Evolutionary conservation across 176 grass and related monocot genomes (phyloP).

Genomic region (Lolium multiflorum): DNA sequence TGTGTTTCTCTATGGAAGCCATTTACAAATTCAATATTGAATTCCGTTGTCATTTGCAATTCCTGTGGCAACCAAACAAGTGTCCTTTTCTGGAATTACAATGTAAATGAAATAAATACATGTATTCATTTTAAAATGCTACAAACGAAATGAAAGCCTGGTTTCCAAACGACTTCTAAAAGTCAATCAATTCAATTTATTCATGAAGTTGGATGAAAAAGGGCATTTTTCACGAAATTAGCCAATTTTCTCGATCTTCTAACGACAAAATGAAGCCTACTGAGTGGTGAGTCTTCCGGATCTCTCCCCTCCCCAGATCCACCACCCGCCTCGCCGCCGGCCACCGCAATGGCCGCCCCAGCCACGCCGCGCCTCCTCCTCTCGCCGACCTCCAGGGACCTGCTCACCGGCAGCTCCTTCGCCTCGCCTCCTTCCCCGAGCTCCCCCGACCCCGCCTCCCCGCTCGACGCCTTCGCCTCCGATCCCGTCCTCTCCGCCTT

Average conservation of each 20-base stretch:
- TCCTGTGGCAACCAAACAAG: too few species aligned
- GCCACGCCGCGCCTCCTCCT: slow-evolving; percentile 52
- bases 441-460: slow-evolving; percentile 51
- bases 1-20: too few species aligned
- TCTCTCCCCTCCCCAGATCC: slow-evolving; percentile 44
- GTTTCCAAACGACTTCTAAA: too few species aligned
- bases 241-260: not conserved
- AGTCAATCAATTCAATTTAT: not conserved
- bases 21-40: too few species aligned
- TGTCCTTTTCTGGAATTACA: too few species aligned
- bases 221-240: not conserved
- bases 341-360: slow-evolving; percentile 62
- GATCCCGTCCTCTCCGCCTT: slow-evolving; percentile 92
- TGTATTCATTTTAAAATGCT: too few species aligned
- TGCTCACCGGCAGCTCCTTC: slow-evolving; percentile 48
- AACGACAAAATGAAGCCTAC: slow-evolving; percentile 20
- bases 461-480: slow-evolving; percentile 85
- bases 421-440: slow-evolving; percentile 39
- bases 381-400: slow-evolving; percentile 63
- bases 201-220: not conserved
- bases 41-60: too few species aligned
- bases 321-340: slow-evolving; percentile 34
- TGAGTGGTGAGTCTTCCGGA: slow-evolving; percentile 33
- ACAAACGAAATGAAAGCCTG: too few species aligned
- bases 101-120: too few species aligned